Percentiles rank a stretch among this genome's conserved stretches.
phyloP scores from a whole-genome alignment of 768 basidiomycete species.

The Lentinula aciculospora region DNA sequence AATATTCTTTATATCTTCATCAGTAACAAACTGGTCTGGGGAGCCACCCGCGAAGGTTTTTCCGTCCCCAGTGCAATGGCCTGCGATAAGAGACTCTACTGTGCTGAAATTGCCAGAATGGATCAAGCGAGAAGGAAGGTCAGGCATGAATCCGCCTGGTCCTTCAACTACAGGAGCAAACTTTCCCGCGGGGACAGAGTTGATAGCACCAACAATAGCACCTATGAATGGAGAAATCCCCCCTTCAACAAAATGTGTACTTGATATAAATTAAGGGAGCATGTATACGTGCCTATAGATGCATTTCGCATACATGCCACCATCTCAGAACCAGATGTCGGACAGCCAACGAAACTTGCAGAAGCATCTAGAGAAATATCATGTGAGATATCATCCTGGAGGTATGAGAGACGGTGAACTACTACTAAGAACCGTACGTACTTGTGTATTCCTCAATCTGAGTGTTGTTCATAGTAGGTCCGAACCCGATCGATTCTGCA shows the following conservation, averaged over 20 bases:
- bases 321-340: slow-evolving; percentile 18
- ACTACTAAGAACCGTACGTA: slow-evolving; percentile 8
- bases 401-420: neutral
- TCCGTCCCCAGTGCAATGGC: slow-evolving; percentile 38
- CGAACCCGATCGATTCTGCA: slow-evolving; percentile 39
- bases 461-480: slow-evolving; percentile 24
- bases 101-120: slow-evolving; percentile 22
- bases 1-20: slow-evolving; percentile 30
- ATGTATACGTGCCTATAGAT: slow-evolving; percentile 20
- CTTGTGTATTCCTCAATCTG: slow-evolving; percentile 26
- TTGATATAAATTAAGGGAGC: neutral
- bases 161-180: slow-evolving; percentile 26
- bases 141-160: slow-evolving; percentile 23
- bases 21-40: slow-evolving; percentile 30
- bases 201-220: slow-evolving; percentile 32
- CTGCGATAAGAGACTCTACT: slow-evolving; percentile 28
- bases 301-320: slow-evolving; percentile 32
- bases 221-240: slow-evolving; percentile 15
- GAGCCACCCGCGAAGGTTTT: slow-evolving; percentile 32
- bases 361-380: slow-evolving; percentile 20
- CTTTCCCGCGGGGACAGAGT: slow-evolving; percentile 24
- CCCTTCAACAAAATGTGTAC: neutral
- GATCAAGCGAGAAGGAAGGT: slow-evolving; percentile 31
- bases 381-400: neutral
- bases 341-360: slow-evolving; percentile 23